Evolutionary conservation across 306 rosid genomes (phyloP).

Genomic region (Cucurbita moschata): DNA sequence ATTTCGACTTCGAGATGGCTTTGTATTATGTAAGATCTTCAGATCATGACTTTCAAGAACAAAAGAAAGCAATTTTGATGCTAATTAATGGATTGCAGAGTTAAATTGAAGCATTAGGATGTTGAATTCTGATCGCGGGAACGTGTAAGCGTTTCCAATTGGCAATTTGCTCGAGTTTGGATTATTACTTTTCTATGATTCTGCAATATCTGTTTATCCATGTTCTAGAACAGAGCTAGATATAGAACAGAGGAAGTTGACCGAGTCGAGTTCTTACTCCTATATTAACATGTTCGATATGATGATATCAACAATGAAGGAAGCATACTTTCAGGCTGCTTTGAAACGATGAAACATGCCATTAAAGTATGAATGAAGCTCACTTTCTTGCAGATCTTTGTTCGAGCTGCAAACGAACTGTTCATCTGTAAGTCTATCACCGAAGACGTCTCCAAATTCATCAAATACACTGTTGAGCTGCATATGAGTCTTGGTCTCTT

Average conservation of each 20-base stretch:
- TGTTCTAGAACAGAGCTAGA: not conserved
- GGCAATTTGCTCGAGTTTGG: constrained; percentile 7
- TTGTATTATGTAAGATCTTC: constrained; percentile 63
- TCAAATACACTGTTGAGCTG: constrained; percentile 20
- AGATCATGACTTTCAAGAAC: constrained; percentile 85
- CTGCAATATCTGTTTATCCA: not conserved
- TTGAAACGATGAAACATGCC: constrained; percentile 1
- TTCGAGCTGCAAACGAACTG: constrained; percentile 32
- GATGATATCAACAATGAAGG: not conserved
- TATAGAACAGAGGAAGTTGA: too few relatives aligned
- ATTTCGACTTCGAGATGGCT: constrained; percentile 76
- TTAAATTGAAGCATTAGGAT: constrained; percentile 19
- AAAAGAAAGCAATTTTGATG: constrained; percentile 86
- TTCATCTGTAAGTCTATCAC: constrained; percentile 25
- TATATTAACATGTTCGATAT: not conserved
- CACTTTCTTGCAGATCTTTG: constrained; percentile 33
- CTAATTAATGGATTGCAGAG: constrained; percentile 23
- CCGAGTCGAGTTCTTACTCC: not conserved
- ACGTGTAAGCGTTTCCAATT: constrained; percentile 11
- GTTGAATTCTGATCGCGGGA: constrained; percentile 17
- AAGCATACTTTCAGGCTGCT: constrained; percentile 1
- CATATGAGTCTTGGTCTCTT: constrained; percentile 26
- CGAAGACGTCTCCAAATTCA: constrained; percentile 36
- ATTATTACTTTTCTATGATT: not conserved
- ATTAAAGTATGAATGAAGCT: constrained; percentile 26